Base-by-base conservation (phyloP, 106 monocot genomes). In the Agapanthus africanus region DNA sequence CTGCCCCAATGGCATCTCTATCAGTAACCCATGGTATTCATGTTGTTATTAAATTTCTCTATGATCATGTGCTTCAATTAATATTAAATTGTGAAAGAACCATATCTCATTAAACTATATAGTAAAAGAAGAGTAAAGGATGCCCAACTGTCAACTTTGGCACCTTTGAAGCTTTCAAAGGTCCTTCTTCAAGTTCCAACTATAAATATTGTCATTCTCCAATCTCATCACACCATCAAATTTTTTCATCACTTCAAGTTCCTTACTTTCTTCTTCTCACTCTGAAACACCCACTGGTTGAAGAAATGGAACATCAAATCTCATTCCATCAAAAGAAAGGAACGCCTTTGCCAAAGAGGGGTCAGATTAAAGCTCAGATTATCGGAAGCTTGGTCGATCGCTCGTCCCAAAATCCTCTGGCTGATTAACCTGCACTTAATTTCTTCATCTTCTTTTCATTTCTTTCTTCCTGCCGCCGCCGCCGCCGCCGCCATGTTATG, bases 321-420 rank as follows among this genome's bases (percentile, higher is more conserved):
- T 59, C 59, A 6, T 33, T 59, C 59, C 5, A 1, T 33, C 59
- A 59, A 6, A 70, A 56, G 70, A 70, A 56, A 56, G 70, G 70
- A 26, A 70, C 14, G 22, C 54, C 70, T 37, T 11, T 70, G 54
- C 70, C 54, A 2, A 70, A 13, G 54, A 70, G 70, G 39, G 70
- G 70, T 37, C 70, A 70, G 23, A 35, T 70, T 35, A 70, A 70
- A 26, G 54, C 47, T 25, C 52, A 39, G 14, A 70, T 70, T 14
- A 4, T 70, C 22, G 70, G 54, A 11, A 56, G 38, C n/a, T 56
- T 70, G 25, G 70, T 56, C 70, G 70, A 56, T 37, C 70, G 15
- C 36, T 52, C 52, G 23, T 25, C 23, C 52, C 52, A 25, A 52
- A 52, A 52, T 52, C 52, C 25, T 23, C 5, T 31, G 7, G 54